Evolutionary conservation across 2,329 filamentous ascomycete species (phyloP).

Genomic region (Domatiomyces catenatus): DNA sequence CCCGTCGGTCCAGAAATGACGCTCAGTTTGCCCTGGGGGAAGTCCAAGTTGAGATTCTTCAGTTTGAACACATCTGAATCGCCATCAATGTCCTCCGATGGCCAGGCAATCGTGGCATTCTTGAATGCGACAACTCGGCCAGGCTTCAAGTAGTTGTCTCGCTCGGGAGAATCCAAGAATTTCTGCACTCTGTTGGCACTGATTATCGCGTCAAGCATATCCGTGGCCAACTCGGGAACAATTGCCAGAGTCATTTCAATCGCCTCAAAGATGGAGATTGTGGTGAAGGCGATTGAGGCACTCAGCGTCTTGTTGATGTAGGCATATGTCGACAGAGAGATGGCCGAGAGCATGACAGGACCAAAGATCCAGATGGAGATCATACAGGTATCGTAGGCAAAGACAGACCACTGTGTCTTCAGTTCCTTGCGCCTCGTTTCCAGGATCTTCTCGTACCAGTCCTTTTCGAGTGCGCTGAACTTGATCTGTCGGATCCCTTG

Average conservation of each 20-base stretch:
- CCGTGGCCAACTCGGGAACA: constrained; percentile 57
- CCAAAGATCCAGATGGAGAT: constrained; percentile 57
- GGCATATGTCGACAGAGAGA: constrained; percentile 55
- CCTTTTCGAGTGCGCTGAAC: constrained; percentile 58
- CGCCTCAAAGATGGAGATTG: constrained; percentile 57
- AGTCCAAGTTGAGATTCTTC: constrained; percentile 47
- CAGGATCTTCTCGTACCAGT: constrained; percentile 59
- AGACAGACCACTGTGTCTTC: constrained; percentile 49
- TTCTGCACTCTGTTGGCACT: constrained; percentile 56
- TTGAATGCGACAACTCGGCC: constrained; percentile 50
- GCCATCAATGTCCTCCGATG: constrained; percentile 43
- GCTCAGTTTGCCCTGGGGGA: constrained; percentile 54
- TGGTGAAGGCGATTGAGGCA: constrained; percentile 65
- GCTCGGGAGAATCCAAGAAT: constrained; percentile 54
- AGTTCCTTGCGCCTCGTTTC: constrained; percentile 52
- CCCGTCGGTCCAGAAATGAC: constrained; percentile 66
- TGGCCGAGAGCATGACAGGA: constrained; percentile 57
- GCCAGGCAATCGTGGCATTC: constrained; percentile 58
- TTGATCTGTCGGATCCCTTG: constrained; percentile 75
- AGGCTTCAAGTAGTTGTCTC: constrained; percentile 37
- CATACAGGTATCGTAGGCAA: constrained; percentile 46
- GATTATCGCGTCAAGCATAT: constrained; percentile 57
- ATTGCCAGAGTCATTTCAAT: constrained; percentile 56
- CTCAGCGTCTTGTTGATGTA: constrained; percentile 45
- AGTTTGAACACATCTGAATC: constrained; percentile 48